Evolutionary conservation across 306 rosid genomes (phyloP), one percentile per base, ranked within the genome.

Genomic region (Chamaecrista fasciculata): DNA sequence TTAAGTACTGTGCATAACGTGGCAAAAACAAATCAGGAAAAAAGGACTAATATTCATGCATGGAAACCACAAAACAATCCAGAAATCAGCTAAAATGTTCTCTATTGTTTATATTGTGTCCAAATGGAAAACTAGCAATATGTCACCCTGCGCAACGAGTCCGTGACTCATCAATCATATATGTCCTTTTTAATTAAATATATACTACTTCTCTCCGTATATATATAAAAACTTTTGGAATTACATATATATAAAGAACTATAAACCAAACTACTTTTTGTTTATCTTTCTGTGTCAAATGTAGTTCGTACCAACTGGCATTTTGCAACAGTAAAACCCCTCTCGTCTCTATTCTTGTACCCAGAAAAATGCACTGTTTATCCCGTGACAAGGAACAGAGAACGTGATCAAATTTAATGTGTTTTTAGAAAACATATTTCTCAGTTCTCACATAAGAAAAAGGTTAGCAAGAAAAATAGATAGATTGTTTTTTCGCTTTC

Each of bases 181-280:
- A 46, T 60, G 70, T 65, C 57, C 18, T 65, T 46, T 64, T 65
- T 49, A n/a, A n/a, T n/a, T n/a, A n/a, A n/a, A n/a, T n/a, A n/a
- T n/a, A n/a, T n/a, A n/a, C n/a, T n/a, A n/a, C n/a, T n/a, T n/a
- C n/a, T n/a, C n/a, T n/a, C n/a, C n/a, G n/a, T n/a, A n/a, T n/a
- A n/a, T n/a, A n/a, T n/a, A n/a, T n/a, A n/a, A n/a, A n/a, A n/a
- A n/a, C 57, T 46, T 3, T 46, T 44, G 56, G 57, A 65, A 11
- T 28, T 46, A 29, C 43, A 10, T 11, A 29, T 34, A 14, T 10
- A 5, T 6, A 28, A 15, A 5, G n/a, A 65, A 44, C 26, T 44
- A 25, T 0, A 29, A 28, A 51, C 57, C 18, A 28, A 28, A 9
- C 43, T 16, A 65, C 57, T 9, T 43, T 25, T 24, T 4, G 23